phyloP scores from a whole-genome alignment of 441 rosid species.

The Populus tomentosa region DNA sequence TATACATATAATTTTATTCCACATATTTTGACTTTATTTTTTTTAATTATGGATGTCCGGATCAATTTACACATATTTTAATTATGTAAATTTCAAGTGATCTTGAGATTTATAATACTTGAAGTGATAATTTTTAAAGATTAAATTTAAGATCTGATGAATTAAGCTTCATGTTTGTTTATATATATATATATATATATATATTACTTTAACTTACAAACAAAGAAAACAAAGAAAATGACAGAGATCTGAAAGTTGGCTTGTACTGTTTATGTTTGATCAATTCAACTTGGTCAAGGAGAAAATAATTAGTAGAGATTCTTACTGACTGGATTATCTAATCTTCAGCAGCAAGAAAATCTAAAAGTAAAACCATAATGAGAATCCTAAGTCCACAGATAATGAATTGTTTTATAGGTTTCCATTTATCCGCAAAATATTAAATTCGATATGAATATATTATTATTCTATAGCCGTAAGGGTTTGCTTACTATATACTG shows the following conservation, averaged over 20 bases:
- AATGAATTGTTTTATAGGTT: background rate
- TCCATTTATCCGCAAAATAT: background rate
- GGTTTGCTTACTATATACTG: background rate
- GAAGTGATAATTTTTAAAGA: too few species aligned
- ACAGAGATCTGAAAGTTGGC: background rate
- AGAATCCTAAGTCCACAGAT: background rate
- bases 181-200: too few species aligned
- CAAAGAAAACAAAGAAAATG: background rate
- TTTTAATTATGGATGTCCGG: too few species aligned
- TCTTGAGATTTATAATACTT: accelerated
- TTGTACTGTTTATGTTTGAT: background rate
- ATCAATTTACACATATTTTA: accelerated
- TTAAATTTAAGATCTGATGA: too few species aligned
- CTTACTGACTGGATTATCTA: background rate
- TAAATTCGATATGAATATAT: background rate
- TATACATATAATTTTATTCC: too few species aligned
- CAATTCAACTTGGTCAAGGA: background rate
- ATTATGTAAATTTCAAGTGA: accelerated
- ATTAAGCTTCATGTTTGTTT: too few species aligned
- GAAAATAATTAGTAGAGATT: background rate
- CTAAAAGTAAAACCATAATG: background rate
- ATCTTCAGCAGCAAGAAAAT: background rate
- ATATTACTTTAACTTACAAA: too few species aligned
- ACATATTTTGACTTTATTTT: too few species aligned
- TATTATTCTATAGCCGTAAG: background rate